Percentiles rank a stretch among this genome's conserved stretches.
Conservation (phyloP, 306 rosid species). For the Castanopsis chinensis region DNA sequence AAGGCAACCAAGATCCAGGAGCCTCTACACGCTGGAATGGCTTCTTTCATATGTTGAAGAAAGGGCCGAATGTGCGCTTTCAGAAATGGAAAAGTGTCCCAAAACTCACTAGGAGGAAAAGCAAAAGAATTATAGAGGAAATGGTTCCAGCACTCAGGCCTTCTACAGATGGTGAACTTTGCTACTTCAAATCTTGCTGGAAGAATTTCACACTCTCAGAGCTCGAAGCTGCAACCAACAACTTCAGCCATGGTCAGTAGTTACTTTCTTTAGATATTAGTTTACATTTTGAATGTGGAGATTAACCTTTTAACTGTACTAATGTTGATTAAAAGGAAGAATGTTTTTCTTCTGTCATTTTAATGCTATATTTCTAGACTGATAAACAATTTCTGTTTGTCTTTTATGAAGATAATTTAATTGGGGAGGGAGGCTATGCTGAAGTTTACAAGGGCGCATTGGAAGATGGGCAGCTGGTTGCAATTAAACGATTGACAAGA, state of each 20-base stretch:
- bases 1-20: slow-evolving; percentile 30
- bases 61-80: slow-evolving; percentile 60
- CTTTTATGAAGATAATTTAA: slow-evolving; percentile 57
- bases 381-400: slow-evolving; percentile 14
- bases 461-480: slow-evolving; percentile 74
- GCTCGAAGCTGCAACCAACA: slow-evolving; percentile 61
- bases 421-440: slow-evolving; percentile 99
- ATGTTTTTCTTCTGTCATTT: background rate
- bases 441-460: slow-evolving; percentile 81
- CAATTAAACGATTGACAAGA: slow-evolving; percentile 71
- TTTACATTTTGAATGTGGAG: background rate
- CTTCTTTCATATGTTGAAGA: slow-evolving; percentile 58
- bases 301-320: background rate
- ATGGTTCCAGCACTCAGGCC: slow-evolving; percentile 49
- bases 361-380: slow-evolving; percentile 20
- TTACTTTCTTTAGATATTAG: background rate
- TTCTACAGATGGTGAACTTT: slow-evolving; percentile 47
- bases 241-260: slow-evolving; percentile 69
- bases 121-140: slow-evolving; percentile 69
- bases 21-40: slow-evolving; percentile 49
- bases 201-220: slow-evolving; percentile 63
- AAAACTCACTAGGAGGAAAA: slow-evolving; percentile 68
- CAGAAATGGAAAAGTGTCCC: slow-evolving; percentile 48
- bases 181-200: slow-evolving; percentile 83
- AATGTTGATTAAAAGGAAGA: background rate